Evolutionary conservation across 2,329 filamentous ascomycete species (phyloP).

Genomic region (Drechslerella stenobrocha): DNA sequence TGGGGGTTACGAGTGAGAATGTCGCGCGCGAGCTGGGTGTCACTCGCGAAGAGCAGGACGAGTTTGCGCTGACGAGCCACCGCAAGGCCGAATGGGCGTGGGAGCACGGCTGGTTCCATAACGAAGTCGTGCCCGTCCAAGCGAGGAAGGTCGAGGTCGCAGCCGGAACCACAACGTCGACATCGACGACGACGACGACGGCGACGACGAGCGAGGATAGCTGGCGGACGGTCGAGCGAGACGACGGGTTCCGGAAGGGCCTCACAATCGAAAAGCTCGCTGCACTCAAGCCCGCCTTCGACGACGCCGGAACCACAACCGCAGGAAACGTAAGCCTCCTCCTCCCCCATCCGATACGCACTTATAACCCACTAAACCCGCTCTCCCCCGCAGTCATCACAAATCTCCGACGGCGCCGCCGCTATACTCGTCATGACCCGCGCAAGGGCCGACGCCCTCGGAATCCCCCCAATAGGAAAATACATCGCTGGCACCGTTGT

Average conservation of each 20-base stretch:
- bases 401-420: constrained; percentile 85
- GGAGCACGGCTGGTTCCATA: constrained; percentile 69
- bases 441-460: constrained; percentile 74
- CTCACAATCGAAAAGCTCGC: constrained; percentile 71
- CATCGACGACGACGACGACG: constrained; percentile 60
- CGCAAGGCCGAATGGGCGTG: constrained; percentile 72
- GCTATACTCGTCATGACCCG: constrained; percentile 82
- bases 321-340: constrained; percentile 71
- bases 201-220: constrained; percentile 63
- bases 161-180: constrained; percentile 60
- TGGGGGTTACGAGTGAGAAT: constrained; percentile 89
- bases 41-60: constrained; percentile 75
- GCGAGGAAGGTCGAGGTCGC: constrained; percentile 65
- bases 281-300: constrained; percentile 84
- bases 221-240: constrained; percentile 68
- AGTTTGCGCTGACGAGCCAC: constrained; percentile 76
- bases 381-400: constrained; percentile 60
- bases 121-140: constrained; percentile 76
- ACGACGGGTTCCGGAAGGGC: constrained; percentile 78
- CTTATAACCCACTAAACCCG: background rate
- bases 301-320: constrained; percentile 72
- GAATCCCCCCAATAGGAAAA: constrained; percentile 76
- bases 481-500: constrained; percentile 76
- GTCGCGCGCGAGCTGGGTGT: constrained; percentile 78
- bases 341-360: too few relatives aligned